phyloP scores from a whole-genome alignment of 2,329 filamentous ascomycete genomes.

The Septoria linicola region DNA sequence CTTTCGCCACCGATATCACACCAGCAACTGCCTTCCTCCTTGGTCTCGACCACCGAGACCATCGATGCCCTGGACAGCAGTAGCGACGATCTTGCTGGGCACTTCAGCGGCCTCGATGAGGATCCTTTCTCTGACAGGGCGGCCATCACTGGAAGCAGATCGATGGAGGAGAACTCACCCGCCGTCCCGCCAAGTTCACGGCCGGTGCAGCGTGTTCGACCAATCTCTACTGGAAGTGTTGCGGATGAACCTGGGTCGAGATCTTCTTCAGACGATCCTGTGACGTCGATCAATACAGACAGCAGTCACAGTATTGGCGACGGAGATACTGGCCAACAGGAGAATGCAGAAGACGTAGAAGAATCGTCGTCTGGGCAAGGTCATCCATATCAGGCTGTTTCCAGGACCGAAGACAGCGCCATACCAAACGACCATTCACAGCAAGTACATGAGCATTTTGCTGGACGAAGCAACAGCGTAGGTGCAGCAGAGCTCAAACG shows the following conservation, averaged over 20 bases:
- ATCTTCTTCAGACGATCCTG: not conserved
- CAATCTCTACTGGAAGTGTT: not conserved
- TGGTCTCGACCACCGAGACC: not conserved
- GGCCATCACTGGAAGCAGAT: not conserved
- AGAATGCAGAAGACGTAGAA: not conserved
- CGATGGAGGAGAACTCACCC: not conserved
- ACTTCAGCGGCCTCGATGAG: slow-evolving; percentile 20
- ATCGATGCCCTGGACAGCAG: not conserved
- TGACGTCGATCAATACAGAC: slow-evolving; percentile 6
- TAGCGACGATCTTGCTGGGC: slow-evolving; percentile 11
- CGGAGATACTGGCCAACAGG: not conserved
- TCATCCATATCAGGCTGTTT: too few relatives aligned
- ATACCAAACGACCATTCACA: not conserved
- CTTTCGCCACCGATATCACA: not conserved
- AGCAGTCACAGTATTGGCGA: not conserved
- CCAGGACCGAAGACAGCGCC: not conserved
- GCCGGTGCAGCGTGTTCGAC: not conserved
- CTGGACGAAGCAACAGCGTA: slow-evolving; percentile 3
- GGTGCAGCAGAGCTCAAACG: not conserved
- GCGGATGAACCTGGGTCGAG: not conserved
- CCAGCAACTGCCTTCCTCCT: not conserved
- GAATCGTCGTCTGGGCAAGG: too few relatives aligned
- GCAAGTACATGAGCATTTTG: too few relatives aligned
- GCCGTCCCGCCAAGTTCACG: slow-evolving; percentile 1
- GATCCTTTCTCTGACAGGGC: slow-evolving; percentile 21